Evolutionary conservation across 2,329 filamentous ascomycete species (phyloP).

Genomic region (Paecilomyces variotii): DNA sequence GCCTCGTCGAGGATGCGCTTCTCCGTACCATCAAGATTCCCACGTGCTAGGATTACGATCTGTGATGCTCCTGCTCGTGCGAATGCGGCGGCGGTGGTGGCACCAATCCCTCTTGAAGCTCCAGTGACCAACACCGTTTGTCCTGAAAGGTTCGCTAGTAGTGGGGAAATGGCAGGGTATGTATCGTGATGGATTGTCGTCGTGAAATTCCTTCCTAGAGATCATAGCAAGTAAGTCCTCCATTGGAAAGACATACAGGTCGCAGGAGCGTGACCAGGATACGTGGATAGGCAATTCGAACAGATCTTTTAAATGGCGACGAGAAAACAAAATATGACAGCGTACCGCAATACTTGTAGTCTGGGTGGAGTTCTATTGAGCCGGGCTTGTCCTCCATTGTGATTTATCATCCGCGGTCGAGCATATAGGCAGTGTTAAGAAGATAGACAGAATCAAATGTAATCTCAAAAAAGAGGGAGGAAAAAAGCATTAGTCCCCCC

Average conservation of each 20-base stretch:
- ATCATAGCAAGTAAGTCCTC: not conserved
- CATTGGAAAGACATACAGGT: not conserved
- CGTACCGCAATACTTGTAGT: not conserved
- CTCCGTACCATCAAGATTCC: slow-evolving; percentile 29
- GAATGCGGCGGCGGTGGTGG: slow-evolving; percentile 44
- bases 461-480: not conserved
- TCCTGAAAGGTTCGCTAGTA: slow-evolving; percentile 28
- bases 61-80: slow-evolving; percentile 44
- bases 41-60: slow-evolving; percentile 47
- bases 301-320: not conserved
- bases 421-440: not conserved
- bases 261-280: not conserved
- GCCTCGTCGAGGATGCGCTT: slow-evolving; percentile 25
- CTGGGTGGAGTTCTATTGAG: not conserved
- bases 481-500: not conserved
- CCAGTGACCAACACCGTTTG: slow-evolving; percentile 46
- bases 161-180: slow-evolving; percentile 44
- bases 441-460: not conserved
- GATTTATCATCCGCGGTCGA: not conserved
- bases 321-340: not conserved
- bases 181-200: slow-evolving; percentile 30
- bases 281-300: not conserved
- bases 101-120: slow-evolving; percentile 46
- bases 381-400: not conserved
- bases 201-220: not conserved